A percentile compares a stretch with the other conserved stretches of the same genome.
phyloP scores from a whole-genome alignment of 805 yeast species.

The Suhomyces xylopsoci region DNA sequence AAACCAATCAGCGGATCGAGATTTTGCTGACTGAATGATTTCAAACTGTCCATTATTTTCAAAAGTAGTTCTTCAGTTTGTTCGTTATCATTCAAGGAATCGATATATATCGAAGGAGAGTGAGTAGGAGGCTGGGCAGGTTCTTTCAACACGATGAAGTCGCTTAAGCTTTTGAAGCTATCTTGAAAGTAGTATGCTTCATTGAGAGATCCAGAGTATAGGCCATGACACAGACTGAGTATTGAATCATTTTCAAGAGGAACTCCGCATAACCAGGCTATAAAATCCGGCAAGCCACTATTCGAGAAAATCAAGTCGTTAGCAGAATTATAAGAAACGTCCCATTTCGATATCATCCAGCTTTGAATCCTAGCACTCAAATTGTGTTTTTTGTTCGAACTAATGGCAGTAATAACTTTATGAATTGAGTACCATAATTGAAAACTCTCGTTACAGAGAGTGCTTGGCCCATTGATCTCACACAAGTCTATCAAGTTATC shows the following conservation, averaged over 20 bases:
- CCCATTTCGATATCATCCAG: slow-evolving; percentile 56
- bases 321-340: slow-evolving; percentile 26
- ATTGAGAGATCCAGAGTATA: slow-evolving; percentile 8
- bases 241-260: neutral
- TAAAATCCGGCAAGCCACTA: slow-evolving; percentile 29
- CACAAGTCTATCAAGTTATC: slow-evolving; percentile 51
- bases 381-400: slow-evolving; percentile 23
- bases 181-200: slow-evolving; percentile 6
- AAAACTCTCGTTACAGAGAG: slow-evolving; percentile 45
- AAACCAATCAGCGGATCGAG: slow-evolving; percentile 3
- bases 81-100: slow-evolving; percentile 3
- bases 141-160: slow-evolving; percentile 7
- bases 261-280: slow-evolving; percentile 44
- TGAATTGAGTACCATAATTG: slow-evolving; percentile 52
- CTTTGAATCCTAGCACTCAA: slow-evolving; percentile 31
- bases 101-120: slow-evolving; percentile 1
- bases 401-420: slow-evolving; percentile 31
- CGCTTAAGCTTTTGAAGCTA: slow-evolving; percentile 1
- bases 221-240: neutral
- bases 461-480: slow-evolving; percentile 59
- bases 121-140: neutral
- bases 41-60: slow-evolving; percentile 8
- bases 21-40: neutral
- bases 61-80: slow-evolving; percentile 5
- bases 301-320: slow-evolving; percentile 28